Evolutionary conservation across 352 stramenopile species (phyloP).

Genomic region (Blastocystis sp.): DNA sequence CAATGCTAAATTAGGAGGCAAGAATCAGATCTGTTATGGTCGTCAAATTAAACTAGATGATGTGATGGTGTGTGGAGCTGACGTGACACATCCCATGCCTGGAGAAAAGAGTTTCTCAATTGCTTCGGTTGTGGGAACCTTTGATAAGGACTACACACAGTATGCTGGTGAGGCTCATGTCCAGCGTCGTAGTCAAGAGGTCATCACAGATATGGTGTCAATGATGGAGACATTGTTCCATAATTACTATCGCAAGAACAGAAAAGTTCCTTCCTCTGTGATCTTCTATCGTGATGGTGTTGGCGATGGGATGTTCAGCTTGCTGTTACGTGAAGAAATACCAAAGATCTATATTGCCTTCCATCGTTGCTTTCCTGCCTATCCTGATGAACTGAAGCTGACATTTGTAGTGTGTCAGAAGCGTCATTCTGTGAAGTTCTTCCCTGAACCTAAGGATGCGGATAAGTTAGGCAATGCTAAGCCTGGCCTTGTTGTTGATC

Average conservation of each 20-base stretch:
- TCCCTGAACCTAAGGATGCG: neutral
- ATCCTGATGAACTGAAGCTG: slow-evolving; percentile 7
- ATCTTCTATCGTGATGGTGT: slow-evolving; percentile 60
- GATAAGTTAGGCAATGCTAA: slow-evolving; percentile 12
- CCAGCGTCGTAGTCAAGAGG: slow-evolving; percentile 66
- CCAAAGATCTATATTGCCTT: slow-evolving; percentile 60
- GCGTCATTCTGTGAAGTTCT: slow-evolving; percentile 51
- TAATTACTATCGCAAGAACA: slow-evolving; percentile 34
- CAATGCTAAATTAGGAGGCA: slow-evolving; percentile 58
- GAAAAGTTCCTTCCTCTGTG: neutral
- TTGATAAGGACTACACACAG: slow-evolving; percentile 65
- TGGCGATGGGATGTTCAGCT: slow-evolving; percentile 41
- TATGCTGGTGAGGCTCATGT: slow-evolving; percentile 67
- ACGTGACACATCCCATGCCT: slow-evolving; percentile 58
- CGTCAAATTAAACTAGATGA: neutral
- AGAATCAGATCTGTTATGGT: neutral
- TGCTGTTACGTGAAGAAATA: slow-evolving; percentile 50
- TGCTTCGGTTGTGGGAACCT: slow-evolving; percentile 29
- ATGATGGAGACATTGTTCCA: slow-evolving; percentile 58
- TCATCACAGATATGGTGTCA: slow-evolving; percentile 42
- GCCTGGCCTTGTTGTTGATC: slow-evolving; percentile 27
- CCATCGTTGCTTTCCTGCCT: slow-evolving; percentile 15
- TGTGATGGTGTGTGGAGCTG: slow-evolving; percentile 57
- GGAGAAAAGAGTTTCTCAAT: slow-evolving; percentile 51
- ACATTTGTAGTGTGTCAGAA: slow-evolving; percentile 60